Conservation (phyloP, 2,329 filamentous ascomycete genomes). For the Penicillium frequentans region DNA sequence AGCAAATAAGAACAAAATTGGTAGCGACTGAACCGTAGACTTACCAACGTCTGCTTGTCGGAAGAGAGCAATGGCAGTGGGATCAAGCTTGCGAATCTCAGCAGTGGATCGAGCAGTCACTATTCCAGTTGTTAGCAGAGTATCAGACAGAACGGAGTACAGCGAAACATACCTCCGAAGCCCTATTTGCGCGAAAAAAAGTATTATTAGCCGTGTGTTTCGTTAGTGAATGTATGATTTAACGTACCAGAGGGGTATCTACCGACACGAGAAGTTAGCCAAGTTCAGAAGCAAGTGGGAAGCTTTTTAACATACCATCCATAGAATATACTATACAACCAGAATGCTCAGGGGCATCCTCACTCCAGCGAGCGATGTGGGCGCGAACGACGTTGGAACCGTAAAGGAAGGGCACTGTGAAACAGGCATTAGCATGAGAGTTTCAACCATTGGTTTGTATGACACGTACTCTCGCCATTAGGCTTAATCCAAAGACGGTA, state of each 20-base stretch:
- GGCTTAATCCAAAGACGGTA: constrained; percentile 98
- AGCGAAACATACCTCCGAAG: not conserved
- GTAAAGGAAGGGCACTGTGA: constrained; percentile 80
- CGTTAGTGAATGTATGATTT: not conserved
- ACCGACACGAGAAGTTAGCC: not conserved
- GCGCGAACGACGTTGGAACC: constrained; percentile 56
- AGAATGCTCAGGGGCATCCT: constrained; percentile 91
- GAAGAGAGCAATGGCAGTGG: constrained; percentile 86
- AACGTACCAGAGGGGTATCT: constrained; percentile 10
- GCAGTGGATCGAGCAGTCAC: constrained; percentile 84
- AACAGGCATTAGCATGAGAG: not conserved
- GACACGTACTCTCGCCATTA: constrained; percentile 70
- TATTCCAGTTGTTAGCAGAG: constrained; percentile 52
- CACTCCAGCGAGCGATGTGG: constrained; percentile 65
- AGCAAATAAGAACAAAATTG: not conserved
- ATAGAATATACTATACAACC: constrained; percentile 88
- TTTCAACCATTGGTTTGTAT: not conserved
- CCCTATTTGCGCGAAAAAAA: not conserved
- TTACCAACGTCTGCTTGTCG: constrained; percentile 62
- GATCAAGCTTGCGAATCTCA: constrained; percentile 80
- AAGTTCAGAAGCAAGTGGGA: not conserved
- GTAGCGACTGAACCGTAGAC: not conserved
- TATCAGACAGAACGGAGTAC: too few relatives aligned
- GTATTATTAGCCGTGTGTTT: not conserved
- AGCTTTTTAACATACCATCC: constrained; percentile 73